These are phyloP conservation scores for Alnus glutinosa DNA, from an alignment of 306 rosid genomes.

Conservation along the genomic window DNA sequence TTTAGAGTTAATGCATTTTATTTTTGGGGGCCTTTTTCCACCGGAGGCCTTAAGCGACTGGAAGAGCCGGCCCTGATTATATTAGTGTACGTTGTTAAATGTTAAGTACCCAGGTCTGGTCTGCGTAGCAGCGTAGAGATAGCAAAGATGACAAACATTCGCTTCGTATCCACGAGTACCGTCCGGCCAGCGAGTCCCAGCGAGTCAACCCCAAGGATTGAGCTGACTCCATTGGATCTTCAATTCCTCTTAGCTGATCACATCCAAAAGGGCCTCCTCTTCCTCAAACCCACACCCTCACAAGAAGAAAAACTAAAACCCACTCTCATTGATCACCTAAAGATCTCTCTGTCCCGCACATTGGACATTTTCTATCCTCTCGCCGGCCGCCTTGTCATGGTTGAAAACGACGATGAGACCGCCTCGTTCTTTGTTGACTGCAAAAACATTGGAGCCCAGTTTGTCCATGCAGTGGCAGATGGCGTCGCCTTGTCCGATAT, in stretches of 20 bases:
- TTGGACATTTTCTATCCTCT: neutral
- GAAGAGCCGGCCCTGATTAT: no score
- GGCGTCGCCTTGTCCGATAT: neutral
- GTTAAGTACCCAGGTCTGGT: no score
- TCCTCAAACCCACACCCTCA: neutral
- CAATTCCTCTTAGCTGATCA: neutral
- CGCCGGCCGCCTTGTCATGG: constrained; percentile 12
- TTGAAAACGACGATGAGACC: neutral
- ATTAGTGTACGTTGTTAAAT: no score
- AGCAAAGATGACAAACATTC: neutral
- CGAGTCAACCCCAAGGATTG: neutral
- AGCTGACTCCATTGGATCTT: constrained; percentile 2
- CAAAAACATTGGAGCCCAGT: constrained; percentile 1
- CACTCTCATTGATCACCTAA: neutral
- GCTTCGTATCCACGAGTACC: neutral
- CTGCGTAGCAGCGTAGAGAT: no score
- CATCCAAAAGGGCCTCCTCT: constrained; percentile 3
- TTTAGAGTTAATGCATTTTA: no score
- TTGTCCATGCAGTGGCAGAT: neutral
- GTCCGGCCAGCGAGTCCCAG: neutral
- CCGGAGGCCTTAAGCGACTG: no score
- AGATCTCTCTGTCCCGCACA: neutral
- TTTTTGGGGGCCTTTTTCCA: no score
- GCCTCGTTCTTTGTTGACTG: neutral
- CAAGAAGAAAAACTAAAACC: neutral